A percentile compares a stretch with the other conserved stretches of the same genome.
phyloP scores from a whole-genome alignment of 1,284 basidiomycete species.

The Chondrostereum purpureum region DNA sequence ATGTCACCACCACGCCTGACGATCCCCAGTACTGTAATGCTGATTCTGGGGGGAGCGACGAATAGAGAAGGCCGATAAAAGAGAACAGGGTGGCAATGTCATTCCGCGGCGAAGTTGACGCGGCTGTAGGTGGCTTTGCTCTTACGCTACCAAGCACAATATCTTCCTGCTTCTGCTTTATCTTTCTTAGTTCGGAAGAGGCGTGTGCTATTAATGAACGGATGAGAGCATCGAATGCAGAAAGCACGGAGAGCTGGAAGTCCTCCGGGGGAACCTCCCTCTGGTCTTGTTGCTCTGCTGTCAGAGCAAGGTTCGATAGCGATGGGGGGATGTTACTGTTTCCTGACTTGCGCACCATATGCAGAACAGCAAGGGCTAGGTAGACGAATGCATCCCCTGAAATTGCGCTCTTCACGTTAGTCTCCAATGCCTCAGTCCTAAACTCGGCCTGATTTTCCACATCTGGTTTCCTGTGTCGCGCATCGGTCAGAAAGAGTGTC shows the following conservation, averaged over 20 bases:
- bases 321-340: slow-evolving; percentile 40
- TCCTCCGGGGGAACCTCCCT: slow-evolving; percentile 58
- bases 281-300: slow-evolving; percentile 45
- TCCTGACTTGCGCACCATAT: slow-evolving; percentile 41
- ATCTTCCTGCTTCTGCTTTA: slow-evolving; percentile 90
- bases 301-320: slow-evolving; percentile 28
- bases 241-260: slow-evolving; percentile 59
- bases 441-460: slow-evolving; percentile 65
- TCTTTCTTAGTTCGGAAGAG: slow-evolving; percentile 82
- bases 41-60: slow-evolving; percentile 64
- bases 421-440: slow-evolving; percentile 74
- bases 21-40: slow-evolving; percentile 86
- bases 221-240: slow-evolving; percentile 67
- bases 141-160: slow-evolving; percentile 59
- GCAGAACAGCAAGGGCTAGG: slow-evolving; percentile 50
- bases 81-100: slow-evolving; percentile 83
- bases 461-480: slow-evolving; percentile 59
- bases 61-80: slow-evolving; percentile 79
- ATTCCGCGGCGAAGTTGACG: slow-evolving; percentile 50
- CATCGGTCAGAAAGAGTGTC: slow-evolving; percentile 79
- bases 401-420: slow-evolving; percentile 75
- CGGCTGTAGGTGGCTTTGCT: slow-evolving; percentile 34
- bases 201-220: slow-evolving; percentile 72
- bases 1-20: slow-evolving; percentile 36
- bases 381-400: slow-evolving; percentile 81